Conservation (phyloP, 176 grass and related monocot species). For the Zizania latifolia region DNA sequence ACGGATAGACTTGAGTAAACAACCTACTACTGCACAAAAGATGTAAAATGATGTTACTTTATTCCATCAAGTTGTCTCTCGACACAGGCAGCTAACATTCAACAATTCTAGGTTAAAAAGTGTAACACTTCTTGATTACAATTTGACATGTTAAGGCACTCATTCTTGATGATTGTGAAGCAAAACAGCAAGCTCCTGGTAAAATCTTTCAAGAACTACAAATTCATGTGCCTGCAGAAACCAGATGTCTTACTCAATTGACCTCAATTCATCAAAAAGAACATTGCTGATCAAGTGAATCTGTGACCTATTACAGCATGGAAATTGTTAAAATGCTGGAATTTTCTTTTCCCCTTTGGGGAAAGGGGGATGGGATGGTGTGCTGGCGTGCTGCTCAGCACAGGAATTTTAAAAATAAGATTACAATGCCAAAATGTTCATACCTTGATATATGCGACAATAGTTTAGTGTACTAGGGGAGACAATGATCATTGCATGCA, state of each 20-base stretch:
- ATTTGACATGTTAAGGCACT: no score
- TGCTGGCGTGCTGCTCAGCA: background rate
- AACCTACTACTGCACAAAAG: background rate
- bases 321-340: background rate
- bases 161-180: no score
- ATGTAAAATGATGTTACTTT: slow-evolving; percentile 6
- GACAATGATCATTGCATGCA: background rate
- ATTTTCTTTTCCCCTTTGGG: background rate
- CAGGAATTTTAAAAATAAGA: background rate
- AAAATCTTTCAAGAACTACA: slow-evolving; percentile 69
- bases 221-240: slow-evolving; percentile 88
- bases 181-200: slow-evolving; percentile 66
- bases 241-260: slow-evolving; percentile 53
- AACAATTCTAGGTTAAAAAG: slow-evolving; percentile 29
- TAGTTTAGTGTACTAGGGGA: background rate
- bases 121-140: slow-evolving; percentile 26
- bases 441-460: no score
- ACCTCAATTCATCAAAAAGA: slow-evolving; percentile 33
- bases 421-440: background rate
- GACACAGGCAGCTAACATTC: background rate
- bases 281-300: slow-evolving; percentile 16
- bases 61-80: slow-evolving; percentile 32
- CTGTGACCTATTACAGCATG: background rate
- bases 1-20: background rate
- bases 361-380: background rate